These are phyloP conservation scores for Apiotrichum brassicae DNA, from an alignment of 1,284 basidiomycete genomes.

Conservation along the genomic window DNA sequence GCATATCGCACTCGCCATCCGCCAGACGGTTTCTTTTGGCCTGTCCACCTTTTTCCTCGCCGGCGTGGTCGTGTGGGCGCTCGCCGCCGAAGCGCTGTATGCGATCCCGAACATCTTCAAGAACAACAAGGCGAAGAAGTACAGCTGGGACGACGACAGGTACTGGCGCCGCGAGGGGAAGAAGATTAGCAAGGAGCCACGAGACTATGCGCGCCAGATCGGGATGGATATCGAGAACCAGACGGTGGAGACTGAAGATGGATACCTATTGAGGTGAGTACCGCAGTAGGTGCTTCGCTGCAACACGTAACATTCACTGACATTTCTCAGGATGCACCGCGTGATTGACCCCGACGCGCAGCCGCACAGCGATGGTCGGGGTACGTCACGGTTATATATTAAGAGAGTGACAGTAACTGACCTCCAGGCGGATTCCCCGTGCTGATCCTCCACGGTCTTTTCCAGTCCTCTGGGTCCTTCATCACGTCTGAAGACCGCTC, in stretches of 20 bases:
- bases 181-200: constrained; percentile 53
- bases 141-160: constrained; percentile 53
- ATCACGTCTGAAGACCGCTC: constrained; percentile 58
- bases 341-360: constrained; percentile 51
- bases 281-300: no score
- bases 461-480: constrained; percentile 59
- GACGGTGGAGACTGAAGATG: constrained; percentile 56
- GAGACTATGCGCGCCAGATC: constrained; percentile 54
- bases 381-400: neutral
- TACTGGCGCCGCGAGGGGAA: constrained; percentile 50
- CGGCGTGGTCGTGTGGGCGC: constrained; percentile 47
- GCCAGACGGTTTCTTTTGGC: constrained; percentile 50
- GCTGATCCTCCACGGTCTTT: constrained; percentile 58
- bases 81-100: constrained; percentile 32
- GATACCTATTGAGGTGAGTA: constrained; percentile 51
- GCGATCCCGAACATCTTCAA: constrained; percentile 37
- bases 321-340: constrained; percentile 48
- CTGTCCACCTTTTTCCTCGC: constrained; percentile 53
- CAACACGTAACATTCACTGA: constrained; percentile 2
- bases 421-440: constrained; percentile 52
- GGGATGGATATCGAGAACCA: constrained; percentile 57
- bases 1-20: constrained; percentile 46
- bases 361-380: constrained; percentile 48
- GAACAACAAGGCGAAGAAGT: constrained; percentile 19
- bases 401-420: neutral